A percentile compares a stretch with the other conserved stretches of the same genome.
These are phyloP conservation scores for Tolypocladium tundrense DNA, from an alignment of 2,329 filamentous ascomycete genomes.

Conservation along the genomic window DNA sequence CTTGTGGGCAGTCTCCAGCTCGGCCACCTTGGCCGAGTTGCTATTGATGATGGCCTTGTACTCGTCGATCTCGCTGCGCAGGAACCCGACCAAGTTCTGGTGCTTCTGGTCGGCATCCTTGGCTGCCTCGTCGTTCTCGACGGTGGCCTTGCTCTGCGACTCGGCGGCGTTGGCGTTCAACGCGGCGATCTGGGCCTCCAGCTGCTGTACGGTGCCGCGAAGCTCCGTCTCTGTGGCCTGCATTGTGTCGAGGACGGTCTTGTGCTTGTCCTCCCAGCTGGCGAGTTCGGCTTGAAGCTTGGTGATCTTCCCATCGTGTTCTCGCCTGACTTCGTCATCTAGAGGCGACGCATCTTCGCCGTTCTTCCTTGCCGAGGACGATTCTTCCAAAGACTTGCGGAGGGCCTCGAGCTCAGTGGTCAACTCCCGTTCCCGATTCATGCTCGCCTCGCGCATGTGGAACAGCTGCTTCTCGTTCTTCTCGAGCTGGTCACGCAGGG, in stretches of 20 bases:
- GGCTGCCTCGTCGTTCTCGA: constrained; percentile 27
- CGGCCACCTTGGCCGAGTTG: constrained; percentile 59
- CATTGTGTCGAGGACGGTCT: constrained; percentile 58
- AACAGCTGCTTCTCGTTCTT: constrained; percentile 75
- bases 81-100: constrained; percentile 44
- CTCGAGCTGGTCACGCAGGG: constrained; percentile 78
- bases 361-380: constrained; percentile 7
- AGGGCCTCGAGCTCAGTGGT: constrained; percentile 60
- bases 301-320: constrained; percentile 48
- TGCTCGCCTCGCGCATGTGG: constrained; percentile 61
- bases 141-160: constrained; percentile 28
- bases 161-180: constrained; percentile 41
- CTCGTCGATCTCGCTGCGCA: constrained; percentile 69
- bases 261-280: constrained; percentile 68
- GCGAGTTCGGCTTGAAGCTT: constrained; percentile 62
- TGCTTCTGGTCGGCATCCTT: constrained; percentile 44
- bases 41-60: constrained; percentile 65
- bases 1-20: constrained; percentile 63
- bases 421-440: constrained; percentile 65
- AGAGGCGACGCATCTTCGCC: constrained; percentile 17
- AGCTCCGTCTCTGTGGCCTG: constrained; percentile 64
- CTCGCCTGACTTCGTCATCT: constrained; percentile 18
- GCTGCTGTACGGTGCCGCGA: constrained; percentile 58
- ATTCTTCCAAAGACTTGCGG: constrained; percentile 39
- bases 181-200: constrained; percentile 52